These are phyloP conservation scores for Trypanosoma mega DNA, from an alignment of 208 protist genomes.

Conservation along the genomic window DNA sequence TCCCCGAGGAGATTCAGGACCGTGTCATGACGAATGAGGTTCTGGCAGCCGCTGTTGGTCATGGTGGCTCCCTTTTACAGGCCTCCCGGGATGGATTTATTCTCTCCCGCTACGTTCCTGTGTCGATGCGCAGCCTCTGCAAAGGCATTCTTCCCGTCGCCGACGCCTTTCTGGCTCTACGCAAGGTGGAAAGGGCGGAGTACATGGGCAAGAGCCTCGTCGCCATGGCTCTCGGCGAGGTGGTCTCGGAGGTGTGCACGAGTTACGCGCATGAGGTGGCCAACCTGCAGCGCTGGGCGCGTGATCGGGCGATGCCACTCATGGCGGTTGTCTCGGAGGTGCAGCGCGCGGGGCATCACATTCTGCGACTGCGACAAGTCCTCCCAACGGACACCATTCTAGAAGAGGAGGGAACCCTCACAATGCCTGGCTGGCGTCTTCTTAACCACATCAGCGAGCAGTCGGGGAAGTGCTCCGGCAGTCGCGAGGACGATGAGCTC, in stretches of 20 bases:
- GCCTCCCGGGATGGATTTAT: constrained; percentile 48
- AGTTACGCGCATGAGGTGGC: constrained; percentile 79
- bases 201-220: constrained; percentile 72
- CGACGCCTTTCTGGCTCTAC: constrained; percentile 73
- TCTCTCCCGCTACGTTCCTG: constrained; percentile 51
- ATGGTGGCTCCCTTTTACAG: constrained; percentile 52
- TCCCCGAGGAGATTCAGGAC: constrained; percentile 86
- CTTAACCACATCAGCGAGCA: constrained; percentile 81
- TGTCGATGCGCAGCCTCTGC: constrained; percentile 67
- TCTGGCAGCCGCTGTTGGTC: constrained; percentile 61
- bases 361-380: constrained; percentile 77
- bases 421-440: constrained; percentile 59
- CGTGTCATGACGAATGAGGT: constrained; percentile 60
- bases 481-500: constrained; percentile 75
- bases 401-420: constrained; percentile 27
- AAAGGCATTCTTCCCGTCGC: constrained; percentile 72
- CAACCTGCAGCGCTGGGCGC: constrained; percentile 63
- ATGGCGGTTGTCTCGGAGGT: constrained; percentile 85
- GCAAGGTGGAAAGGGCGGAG: constrained; percentile 64
- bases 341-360: constrained; percentile 76
- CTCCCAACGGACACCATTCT: constrained; percentile 71
- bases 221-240: constrained; percentile 83
- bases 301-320: constrained; percentile 62
- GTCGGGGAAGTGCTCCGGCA: constrained; percentile 54
- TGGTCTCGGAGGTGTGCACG: constrained; percentile 77